phyloP scores from a whole-genome alignment of 1,284 basidiomycete species.

The Phellopilus nigrolimitatus region DNA sequence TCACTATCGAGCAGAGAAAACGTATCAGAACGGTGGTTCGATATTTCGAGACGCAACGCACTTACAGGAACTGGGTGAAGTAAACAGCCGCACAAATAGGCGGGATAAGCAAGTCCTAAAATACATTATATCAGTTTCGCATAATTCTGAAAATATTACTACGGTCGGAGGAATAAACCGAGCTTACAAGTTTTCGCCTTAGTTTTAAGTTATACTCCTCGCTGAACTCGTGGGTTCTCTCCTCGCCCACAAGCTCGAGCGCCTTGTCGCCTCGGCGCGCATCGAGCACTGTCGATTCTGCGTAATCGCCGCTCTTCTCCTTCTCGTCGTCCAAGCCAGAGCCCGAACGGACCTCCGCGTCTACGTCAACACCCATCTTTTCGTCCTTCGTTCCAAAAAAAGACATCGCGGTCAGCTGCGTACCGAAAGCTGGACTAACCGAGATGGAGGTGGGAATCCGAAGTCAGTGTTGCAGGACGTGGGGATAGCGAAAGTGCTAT shows the following conservation, averaged over 20 bases:
- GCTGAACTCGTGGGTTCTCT: slow-evolving; percentile 47
- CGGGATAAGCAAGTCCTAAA: slow-evolving; percentile 51
- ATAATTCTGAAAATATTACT: background rate
- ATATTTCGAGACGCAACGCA: background rate
- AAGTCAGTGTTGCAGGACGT: too few species aligned
- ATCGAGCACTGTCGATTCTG: too few species aligned
- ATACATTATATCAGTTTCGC: background rate
- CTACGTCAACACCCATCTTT: too few species aligned
- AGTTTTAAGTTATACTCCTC: slow-evolving; percentile 56
- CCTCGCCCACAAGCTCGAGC: slow-evolving; percentile 50
- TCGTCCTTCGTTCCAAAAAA: too few species aligned
- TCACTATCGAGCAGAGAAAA: slow-evolving; percentile 49
- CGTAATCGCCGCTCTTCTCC: too few species aligned
- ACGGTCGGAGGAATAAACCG: background rate
- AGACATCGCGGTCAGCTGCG: too few species aligned
- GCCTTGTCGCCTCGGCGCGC: slow-evolving; percentile 48
- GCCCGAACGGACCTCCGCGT: too few species aligned
- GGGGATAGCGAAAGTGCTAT: too few species aligned
- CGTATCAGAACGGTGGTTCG: background rate
- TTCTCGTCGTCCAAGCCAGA: too few species aligned
- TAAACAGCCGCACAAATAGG: slow-evolving; percentile 61
- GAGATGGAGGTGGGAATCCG: too few species aligned
- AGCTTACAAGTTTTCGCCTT: slow-evolving; percentile 51
- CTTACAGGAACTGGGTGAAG: slow-evolving; percentile 58
- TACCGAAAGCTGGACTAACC: too few species aligned